These are phyloP conservation scores for Zymoseptoria passerinii DNA, from an alignment of 2,329 filamentous ascomycete genomes.

Conservation along the genomic window DNA sequence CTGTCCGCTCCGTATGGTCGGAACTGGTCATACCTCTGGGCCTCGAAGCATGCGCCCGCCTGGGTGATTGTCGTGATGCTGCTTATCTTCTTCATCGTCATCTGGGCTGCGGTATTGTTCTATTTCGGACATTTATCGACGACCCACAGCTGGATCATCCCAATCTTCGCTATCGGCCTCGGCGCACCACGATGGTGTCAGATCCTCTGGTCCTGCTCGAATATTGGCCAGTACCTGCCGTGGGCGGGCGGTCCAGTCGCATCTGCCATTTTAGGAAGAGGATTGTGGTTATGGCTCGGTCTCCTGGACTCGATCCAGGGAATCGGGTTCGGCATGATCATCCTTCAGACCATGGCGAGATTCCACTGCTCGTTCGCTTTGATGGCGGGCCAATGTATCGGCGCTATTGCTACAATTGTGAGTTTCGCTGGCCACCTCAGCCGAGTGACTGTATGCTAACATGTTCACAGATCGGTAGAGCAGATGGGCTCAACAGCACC, in stretches of 20 bases:
- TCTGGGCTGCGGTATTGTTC: slow-evolving; percentile 49
- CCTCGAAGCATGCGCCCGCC: slow-evolving; percentile 45
- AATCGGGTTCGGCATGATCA: slow-evolving; percentile 59
- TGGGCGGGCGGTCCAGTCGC: slow-evolving; percentile 51
- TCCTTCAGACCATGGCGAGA: slow-evolving; percentile 51
- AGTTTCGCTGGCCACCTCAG: background rate
- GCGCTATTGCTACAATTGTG: slow-evolving; percentile 51
- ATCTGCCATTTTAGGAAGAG: slow-evolving; percentile 49
- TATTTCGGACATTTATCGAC: slow-evolving; percentile 49
- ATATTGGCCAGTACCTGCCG: slow-evolving; percentile 53
- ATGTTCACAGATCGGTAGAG: slow-evolving; percentile 40
- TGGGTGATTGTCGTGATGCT: slow-evolving; percentile 53
- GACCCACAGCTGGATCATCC: slow-evolving; percentile 57
- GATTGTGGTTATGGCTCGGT: slow-evolving; percentile 60
- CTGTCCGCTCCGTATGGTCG: slow-evolving; percentile 57
- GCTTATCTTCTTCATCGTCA: slow-evolving; percentile 44
- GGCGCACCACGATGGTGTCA: slow-evolving; percentile 59
- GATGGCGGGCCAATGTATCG: slow-evolving; percentile 53
- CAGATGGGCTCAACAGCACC: slow-evolving; percentile 51
- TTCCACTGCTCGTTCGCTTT: slow-evolving; percentile 57
- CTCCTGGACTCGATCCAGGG: slow-evolving; percentile 57
- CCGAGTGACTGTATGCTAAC: background rate
- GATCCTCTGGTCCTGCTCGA: slow-evolving; percentile 57
- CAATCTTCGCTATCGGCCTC: slow-evolving; percentile 59
- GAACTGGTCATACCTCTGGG: slow-evolving; percentile 59